Conservation (phyloP, 2,329 filamentous ascomycete genomes). For the Pseudogymnoascus sp. region DNA sequence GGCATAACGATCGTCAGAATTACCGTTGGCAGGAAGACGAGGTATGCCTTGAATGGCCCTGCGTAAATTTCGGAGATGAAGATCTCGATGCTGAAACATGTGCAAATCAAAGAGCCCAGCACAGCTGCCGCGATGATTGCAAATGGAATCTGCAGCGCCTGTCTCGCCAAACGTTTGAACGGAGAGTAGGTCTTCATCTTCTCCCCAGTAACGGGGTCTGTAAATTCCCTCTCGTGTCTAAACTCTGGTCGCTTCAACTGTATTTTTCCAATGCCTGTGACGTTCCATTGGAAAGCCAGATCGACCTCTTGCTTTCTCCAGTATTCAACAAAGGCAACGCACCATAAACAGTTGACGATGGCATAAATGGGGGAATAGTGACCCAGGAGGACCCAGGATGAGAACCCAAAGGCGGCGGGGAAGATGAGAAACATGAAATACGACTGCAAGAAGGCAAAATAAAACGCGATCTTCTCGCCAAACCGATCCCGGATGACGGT, state of each 20-base stretch:
- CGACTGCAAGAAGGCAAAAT: conserved; percentile 88
- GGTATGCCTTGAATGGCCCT: conserved; percentile 75
- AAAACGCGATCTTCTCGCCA: conserved; percentile 82
- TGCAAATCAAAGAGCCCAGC: conserved; percentile 74
- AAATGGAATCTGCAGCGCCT: conserved; percentile 66
- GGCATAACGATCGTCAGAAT: conserved; percentile 79
- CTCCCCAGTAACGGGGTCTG: conserved; percentile 69
- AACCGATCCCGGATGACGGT: conserved; percentile 69
- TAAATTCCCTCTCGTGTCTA: conserved; percentile 65
- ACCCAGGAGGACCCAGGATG: conserved; percentile 74
- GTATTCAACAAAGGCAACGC: conserved; percentile 83
- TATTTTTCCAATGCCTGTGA: conserved; percentile 74
- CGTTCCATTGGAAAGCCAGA: conserved; percentile 79
- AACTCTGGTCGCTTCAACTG: conserved; percentile 74
- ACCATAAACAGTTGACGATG: conserved; percentile 74
- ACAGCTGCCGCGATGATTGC: conserved; percentile 64
- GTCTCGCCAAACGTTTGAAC: conserved; percentile 53
- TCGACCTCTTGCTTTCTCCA: conserved; percentile 94
- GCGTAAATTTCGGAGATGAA: conserved; percentile 93
- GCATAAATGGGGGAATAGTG: conserved; percentile 79
- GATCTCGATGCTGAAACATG: conserved; percentile 87
- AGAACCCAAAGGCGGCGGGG: conserved; percentile 69
- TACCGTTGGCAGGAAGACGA: conserved; percentile 85
- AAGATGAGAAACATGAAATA: conserved; percentile 85
- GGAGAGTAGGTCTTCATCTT: conserved; percentile 54